Percentiles rank a stretch among this genome's conserved stretches.
Evolutionary conservation across 441 rosid species (phyloP).

Genomic region (Aquilaria agallochum): DNA sequence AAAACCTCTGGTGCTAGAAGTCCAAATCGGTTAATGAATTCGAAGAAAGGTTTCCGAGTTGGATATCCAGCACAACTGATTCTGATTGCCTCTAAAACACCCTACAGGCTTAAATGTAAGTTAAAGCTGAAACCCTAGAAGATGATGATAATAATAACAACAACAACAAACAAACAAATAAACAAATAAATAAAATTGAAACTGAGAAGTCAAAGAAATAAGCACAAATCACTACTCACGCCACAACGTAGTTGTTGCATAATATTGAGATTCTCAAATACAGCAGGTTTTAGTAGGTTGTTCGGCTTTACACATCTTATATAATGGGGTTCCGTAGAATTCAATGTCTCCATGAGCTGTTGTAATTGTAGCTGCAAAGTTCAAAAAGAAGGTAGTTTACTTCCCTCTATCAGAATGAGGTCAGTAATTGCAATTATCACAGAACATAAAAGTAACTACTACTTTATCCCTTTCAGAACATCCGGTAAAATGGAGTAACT

Average conservation of each 20-base stretch:
- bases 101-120: constrained; percentile 45
- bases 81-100: constrained; percentile 98
- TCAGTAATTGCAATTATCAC: too few relatives aligned
- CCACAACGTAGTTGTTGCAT: constrained; percentile 99
- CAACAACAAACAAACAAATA: too few relatives aligned
- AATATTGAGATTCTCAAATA: constrained; percentile 95
- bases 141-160: constrained; percentile 2
- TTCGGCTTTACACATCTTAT: constrained; percentile 99
- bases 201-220: constrained; percentile 12
- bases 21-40: constrained; percentile 87
- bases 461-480: too few relatives aligned
- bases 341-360: constrained; percentile 84
- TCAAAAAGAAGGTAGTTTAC: constrained; percentile 16
- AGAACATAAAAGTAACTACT: too few relatives aligned
- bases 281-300: constrained; percentile 85
- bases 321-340: constrained; percentile 97
- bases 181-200: constrained; percentile 6
- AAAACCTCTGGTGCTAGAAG: constrained; percentile 69
- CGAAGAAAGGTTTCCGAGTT: constrained; percentile 91
- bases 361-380: constrained; percentile 91
- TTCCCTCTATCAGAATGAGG: too few relatives aligned
- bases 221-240: constrained; percentile 46
- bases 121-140: constrained; percentile 8
- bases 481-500: too few relatives aligned
- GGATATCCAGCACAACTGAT: constrained; percentile 99